Percentiles rank a stretch among this genome's conserved stretches.
phyloP scores from a whole-genome alignment of 1,284 basidiomycete species.

The Apiotrichum veenhuisii region DNA sequence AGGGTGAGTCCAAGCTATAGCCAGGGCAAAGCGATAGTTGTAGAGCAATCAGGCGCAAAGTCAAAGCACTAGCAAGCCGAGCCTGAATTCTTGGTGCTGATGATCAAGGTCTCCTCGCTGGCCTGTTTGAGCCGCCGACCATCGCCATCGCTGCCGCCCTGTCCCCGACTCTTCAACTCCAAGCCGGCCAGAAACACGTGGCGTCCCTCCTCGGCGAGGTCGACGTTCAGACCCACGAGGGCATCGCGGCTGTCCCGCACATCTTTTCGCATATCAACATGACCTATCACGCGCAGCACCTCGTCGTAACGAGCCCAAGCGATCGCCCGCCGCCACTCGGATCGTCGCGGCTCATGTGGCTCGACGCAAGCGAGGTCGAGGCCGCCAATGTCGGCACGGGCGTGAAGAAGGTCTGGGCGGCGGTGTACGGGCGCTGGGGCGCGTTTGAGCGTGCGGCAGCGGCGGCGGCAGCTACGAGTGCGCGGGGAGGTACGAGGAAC shows the following conservation, averaged over 20 bases:
- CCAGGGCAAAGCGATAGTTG: no score
- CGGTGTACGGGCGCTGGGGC: constrained; percentile 39
- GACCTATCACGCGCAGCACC: constrained; percentile 66
- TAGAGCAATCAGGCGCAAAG: no score
- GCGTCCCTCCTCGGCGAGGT: not conserved
- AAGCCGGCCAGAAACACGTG: constrained; percentile 3
- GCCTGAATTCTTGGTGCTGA: no score
- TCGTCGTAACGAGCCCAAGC: constrained; percentile 22
- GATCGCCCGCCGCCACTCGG: not conserved
- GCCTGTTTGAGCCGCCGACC: constrained; percentile 57
- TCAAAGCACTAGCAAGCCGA: no score
- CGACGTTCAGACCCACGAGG: not conserved
- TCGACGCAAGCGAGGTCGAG: constrained; percentile 28
- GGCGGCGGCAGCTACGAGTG: not conserved
- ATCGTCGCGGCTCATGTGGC: constrained; percentile 26
- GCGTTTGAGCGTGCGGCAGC: constrained; percentile 17
- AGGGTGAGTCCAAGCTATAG: constrained; percentile 56
- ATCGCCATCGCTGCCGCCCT: constrained; percentile 19
- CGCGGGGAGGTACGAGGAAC: no score
- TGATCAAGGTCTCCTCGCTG: constrained; percentile 84
- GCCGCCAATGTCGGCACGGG: constrained; percentile 47
- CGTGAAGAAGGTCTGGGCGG: constrained; percentile 48
- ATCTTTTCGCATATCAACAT: constrained; percentile 88
- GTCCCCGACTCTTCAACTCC: constrained; percentile 7
- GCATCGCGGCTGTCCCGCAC: constrained; percentile 56